A percentile compares a stretch with the other conserved stretches of the same genome.
Conservation (phyloP, 306 rosid genomes). For the Spatholobus suberectus region DNA sequence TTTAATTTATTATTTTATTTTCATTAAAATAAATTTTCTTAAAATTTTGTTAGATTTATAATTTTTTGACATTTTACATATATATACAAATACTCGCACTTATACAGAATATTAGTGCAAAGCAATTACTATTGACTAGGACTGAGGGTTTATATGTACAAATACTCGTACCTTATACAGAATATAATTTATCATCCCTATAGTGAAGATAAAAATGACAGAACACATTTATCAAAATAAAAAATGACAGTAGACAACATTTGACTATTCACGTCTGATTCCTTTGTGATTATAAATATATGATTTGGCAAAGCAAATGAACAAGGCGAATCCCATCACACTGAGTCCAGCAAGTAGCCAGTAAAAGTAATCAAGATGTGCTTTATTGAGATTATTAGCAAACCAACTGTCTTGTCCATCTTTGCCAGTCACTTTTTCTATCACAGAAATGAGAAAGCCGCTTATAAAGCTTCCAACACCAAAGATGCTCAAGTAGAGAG, state of each 20-base stretch:
- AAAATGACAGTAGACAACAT: background rate
- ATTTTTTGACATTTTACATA: too few species aligned
- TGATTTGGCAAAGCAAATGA: constrained; percentile 33
- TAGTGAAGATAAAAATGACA: background rate
- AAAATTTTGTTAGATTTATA: too few species aligned
- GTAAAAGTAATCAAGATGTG: constrained; percentile 79
- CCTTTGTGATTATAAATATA: constrained; percentile 27
- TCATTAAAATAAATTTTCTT: too few species aligned
- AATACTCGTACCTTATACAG: too few species aligned
- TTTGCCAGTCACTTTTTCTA: constrained; percentile 45
- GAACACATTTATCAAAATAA: too few species aligned
- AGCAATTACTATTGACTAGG: too few species aligned
- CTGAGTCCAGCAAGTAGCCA: constrained; percentile 64
- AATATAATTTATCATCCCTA: too few species aligned
- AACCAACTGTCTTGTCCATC: constrained; percentile 63
- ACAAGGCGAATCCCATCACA: constrained; percentile 38
- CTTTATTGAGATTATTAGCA: constrained; percentile 62
- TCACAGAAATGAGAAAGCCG: constrained; percentile 63
- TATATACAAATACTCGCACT: too few species aligned
- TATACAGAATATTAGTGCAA: too few species aligned
- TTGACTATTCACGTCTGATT: background rate
- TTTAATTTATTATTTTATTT: too few species aligned
- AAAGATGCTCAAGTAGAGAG: constrained; percentile 64
- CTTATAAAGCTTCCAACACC: constrained; percentile 77
- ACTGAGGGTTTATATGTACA: too few species aligned